phyloP scores from a whole-genome alignment of 345 rosid genomes.

The Moricandia arvensis region DNA sequence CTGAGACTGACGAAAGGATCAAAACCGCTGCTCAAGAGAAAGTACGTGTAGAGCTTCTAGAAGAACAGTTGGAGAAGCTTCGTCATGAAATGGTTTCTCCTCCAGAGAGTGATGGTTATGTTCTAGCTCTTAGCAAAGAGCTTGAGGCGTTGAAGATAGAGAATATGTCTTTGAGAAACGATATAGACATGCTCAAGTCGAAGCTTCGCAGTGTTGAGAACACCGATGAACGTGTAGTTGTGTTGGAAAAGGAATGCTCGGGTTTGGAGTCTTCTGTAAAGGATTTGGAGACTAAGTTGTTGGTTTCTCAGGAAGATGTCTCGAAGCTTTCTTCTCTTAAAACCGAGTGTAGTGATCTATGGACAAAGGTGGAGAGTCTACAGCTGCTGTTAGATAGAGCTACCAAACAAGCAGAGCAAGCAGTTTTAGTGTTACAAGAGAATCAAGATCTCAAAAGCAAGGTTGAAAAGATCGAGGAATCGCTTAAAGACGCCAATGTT shows the following conservation, averaged over 20 bases:
- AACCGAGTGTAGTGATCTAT: constrained; percentile 67
- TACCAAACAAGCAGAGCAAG: constrained; percentile 82
- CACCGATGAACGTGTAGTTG: constrained; percentile 61
- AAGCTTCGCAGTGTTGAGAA: constrained; percentile 52
- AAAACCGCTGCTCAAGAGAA: constrained; percentile 75
- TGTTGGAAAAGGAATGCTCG: constrained; percentile 64
- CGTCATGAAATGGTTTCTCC: constrained; percentile 47
- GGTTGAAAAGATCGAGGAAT: constrained; percentile 80
- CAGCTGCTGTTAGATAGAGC: constrained; percentile 67
- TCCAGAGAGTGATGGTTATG: constrained; percentile 37
- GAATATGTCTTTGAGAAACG: constrained; percentile 62
- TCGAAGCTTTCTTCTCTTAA: constrained; percentile 63
- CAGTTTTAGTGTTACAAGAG: constrained; percentile 70
- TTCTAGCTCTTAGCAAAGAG: constrained; percentile 57
- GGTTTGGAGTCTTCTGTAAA: constrained; percentile 64
- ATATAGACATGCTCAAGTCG: constrained; percentile 60
- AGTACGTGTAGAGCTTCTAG: constrained; percentile 64
- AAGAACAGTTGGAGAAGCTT: constrained; percentile 68
- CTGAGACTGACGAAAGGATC: constrained; percentile 88
- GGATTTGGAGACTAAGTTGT: constrained; percentile 69
- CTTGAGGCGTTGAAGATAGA: constrained; percentile 61
- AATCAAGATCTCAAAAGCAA: constrained; percentile 74
- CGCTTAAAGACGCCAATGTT: constrained; percentile 67
- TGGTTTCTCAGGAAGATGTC: constrained; percentile 66
- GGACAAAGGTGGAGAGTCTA: constrained; percentile 68